These are phyloP conservation scores for Leucosporidium scottii DNA, from an alignment of 768 basidiomycete genomes.

Conservation along the genomic window DNA sequence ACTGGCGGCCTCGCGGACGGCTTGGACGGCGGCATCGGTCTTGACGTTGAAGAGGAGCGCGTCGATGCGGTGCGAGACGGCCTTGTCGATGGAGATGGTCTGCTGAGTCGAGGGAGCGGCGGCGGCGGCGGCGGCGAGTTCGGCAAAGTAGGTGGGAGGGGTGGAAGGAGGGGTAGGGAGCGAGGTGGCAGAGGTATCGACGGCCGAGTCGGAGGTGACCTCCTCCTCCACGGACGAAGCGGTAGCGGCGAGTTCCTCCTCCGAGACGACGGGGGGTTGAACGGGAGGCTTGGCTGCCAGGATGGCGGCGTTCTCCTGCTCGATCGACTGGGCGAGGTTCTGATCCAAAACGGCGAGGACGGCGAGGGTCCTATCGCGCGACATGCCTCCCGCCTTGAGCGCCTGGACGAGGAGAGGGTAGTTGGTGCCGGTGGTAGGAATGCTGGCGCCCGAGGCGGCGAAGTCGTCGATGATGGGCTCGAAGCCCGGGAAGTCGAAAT, in stretches of 20 bases:
- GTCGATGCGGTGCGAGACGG: slow-evolving; percentile 8
- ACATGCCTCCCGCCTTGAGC: slow-evolving; percentile 10
- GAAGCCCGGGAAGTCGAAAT: slow-evolving; percentile 28
- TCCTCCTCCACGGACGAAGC: background rate
- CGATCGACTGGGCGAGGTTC: background rate
- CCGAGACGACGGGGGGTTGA: background rate
- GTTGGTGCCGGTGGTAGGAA: slow-evolving; percentile 11
- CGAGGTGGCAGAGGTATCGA: slow-evolving; percentile 9
- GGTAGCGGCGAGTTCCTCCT: background rate
- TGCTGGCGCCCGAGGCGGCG: slow-evolving; percentile 13
- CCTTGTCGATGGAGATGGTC: slow-evolving; percentile 19
- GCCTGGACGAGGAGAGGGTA: slow-evolving; percentile 8
- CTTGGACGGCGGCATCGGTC: slow-evolving; percentile 1
- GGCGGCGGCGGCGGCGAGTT: slow-evolving; percentile 14
- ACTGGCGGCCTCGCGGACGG: slow-evolving; percentile 3
- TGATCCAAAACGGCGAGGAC: slow-evolving; percentile 14
- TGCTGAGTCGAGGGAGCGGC: no score
- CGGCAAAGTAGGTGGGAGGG: slow-evolving; percentile 22
- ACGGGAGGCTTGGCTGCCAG: background rate
- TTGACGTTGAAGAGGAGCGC: background rate
- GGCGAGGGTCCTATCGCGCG: background rate
- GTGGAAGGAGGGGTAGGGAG: slow-evolving; percentile 26
- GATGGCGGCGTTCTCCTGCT: background rate
- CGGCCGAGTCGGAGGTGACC: background rate
- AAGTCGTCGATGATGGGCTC: slow-evolving; percentile 30